These are phyloP conservation scores for Gaertneriomyces sp. DNA, from an alignment of 192 early-diverging fungal genomes.

Conservation along the genomic window DNA sequence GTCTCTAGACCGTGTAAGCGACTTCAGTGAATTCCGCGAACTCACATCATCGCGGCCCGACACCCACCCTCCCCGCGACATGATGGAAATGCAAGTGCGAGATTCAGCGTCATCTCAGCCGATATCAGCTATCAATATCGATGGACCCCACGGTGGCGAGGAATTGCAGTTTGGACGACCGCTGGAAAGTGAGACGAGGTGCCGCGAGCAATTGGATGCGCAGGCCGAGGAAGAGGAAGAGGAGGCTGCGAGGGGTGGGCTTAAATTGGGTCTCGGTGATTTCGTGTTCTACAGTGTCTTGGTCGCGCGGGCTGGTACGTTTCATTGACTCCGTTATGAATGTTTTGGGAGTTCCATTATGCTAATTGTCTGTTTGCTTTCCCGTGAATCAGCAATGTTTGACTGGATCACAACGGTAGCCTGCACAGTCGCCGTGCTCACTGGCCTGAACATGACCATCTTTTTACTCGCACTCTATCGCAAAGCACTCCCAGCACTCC, in stretches of 20 bases:
- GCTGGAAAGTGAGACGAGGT: not conserved
- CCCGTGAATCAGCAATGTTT: slow-evolving; percentile 48
- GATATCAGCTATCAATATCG: not conserved
- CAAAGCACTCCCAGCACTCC: slow-evolving; percentile 81
- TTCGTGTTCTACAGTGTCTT: slow-evolving; percentile 90
- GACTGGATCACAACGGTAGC: slow-evolving; percentile 81
- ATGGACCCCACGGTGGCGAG: not conserved
- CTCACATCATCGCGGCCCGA: no score
- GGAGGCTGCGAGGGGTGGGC: slow-evolving; percentile 57
- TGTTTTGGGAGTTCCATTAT: not conserved
- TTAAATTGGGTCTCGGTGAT: slow-evolving; percentile 85
- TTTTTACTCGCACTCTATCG: slow-evolving; percentile 76
- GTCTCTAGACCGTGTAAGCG: no score
- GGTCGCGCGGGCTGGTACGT: slow-evolving; percentile 65
- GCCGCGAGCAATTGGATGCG: not conserved
- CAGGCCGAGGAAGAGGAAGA: slow-evolving; percentile 32
- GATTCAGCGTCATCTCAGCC: not conserved
- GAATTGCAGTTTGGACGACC: not conserved
- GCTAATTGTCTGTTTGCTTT: not conserved
- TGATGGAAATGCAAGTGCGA: no score
- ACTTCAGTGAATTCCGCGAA: no score
- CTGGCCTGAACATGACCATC: slow-evolving; percentile 85
- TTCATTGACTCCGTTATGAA: no score
- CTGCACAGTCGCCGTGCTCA: slow-evolving; percentile 72
- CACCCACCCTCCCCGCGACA: no score